Conservation (phyloP, 371 early-diverging fungal species). For the Conidiobolus incongruus region DNA sequence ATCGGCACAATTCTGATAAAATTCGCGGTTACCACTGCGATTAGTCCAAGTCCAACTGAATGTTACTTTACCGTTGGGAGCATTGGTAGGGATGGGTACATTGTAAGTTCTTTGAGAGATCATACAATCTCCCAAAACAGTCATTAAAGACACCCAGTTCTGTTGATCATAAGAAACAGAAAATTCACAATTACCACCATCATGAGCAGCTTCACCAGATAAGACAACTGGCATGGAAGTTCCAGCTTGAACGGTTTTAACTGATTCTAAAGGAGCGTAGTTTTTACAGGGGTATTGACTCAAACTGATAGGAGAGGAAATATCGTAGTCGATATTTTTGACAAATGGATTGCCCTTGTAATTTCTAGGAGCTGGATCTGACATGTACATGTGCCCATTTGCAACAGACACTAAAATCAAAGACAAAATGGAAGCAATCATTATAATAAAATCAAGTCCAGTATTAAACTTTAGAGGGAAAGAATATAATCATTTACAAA, state of each 20-base stretch:
- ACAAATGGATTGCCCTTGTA: background rate
- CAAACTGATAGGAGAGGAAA: background rate
- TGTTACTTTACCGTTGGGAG: slow-evolving; percentile 12
- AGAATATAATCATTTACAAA: no score
- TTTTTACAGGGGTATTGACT: slow-evolving; percentile 1
- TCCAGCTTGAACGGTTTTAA: slow-evolving; percentile 9
- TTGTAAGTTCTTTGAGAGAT: background rate
- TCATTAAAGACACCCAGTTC: slow-evolving; percentile 3
- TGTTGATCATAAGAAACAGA: slow-evolving; percentile 3
- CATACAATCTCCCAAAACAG: slow-evolving; percentile 4
- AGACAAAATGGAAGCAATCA: no score
- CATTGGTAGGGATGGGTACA: slow-evolving; percentile 13
- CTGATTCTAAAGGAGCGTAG: background rate
- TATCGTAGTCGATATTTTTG: background rate
- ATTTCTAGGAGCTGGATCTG: slow-evolving; percentile 1
- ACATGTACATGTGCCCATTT: slow-evolving; percentile 3
- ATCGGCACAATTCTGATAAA: slow-evolving; percentile 41
- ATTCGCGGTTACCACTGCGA: slow-evolving; percentile 33
- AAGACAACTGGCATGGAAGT: slow-evolving; percentile 8
- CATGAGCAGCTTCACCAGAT: slow-evolving; percentile 5
- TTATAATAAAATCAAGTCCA: no score
- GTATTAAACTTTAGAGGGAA: no score
- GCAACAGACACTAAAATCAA: background rate
- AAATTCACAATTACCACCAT: slow-evolving; percentile 6
- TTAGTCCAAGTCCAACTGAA: slow-evolving; percentile 13